These are phyloP conservation scores for Neurospora sp. DNA, from an alignment of 495 filamentous ascomycete genomes.

Conservation along the genomic window DNA sequence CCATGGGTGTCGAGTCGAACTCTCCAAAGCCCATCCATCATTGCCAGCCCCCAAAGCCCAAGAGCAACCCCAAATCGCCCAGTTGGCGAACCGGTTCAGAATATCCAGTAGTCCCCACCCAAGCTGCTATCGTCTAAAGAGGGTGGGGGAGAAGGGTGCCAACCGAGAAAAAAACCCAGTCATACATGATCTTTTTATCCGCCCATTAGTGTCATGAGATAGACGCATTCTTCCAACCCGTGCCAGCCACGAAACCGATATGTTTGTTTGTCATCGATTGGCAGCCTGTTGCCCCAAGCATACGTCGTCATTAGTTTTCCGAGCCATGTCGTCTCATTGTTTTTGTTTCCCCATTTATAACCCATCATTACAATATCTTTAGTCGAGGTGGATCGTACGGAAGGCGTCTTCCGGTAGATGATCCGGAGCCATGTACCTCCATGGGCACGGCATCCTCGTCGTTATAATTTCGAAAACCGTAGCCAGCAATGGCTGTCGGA, in stretches of 20 bases:
- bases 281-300: not conserved
- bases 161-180: not conserved
- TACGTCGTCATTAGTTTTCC: constrained; percentile 19
- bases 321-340: constrained; percentile 5
- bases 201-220: not conserved
- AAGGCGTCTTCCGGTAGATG: not conserved
- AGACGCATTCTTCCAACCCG: not conserved
- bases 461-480: not conserved
- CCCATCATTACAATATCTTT: constrained; percentile 17
- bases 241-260: not conserved
- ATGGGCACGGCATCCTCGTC: not conserved
- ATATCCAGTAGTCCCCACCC: not conserved
- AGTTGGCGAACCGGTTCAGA: not conserved
- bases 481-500: not conserved
- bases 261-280: not conserved
- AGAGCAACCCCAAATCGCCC: not conserved
- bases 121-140: not conserved
- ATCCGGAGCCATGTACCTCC: not conserved
- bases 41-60: not conserved
- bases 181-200: not conserved
- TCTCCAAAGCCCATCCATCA: not conserved
- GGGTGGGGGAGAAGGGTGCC: not conserved
- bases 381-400: not conserved
- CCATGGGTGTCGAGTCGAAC: not conserved
- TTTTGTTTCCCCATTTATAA: constrained; percentile 18